Conservation (phyloP, 164 flowering plant genomes). For the Liriodendron chinense region DNA sequence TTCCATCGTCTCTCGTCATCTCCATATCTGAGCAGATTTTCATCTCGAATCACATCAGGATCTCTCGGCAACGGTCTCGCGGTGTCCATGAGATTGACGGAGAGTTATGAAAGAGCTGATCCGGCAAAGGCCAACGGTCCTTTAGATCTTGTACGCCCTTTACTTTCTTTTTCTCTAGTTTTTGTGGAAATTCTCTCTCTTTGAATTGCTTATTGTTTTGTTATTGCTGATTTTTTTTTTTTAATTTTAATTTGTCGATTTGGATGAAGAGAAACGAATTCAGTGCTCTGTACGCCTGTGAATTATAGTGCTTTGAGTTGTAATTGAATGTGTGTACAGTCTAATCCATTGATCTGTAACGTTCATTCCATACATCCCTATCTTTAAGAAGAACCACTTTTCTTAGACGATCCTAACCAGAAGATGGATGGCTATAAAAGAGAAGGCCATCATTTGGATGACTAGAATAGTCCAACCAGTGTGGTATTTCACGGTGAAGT, state of each 20-base stretch:
- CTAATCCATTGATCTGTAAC: too few species aligned
- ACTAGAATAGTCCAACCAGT: too few species aligned
- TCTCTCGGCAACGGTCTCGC: background rate
- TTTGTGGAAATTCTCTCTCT: background rate
- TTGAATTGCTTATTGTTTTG: background rate
- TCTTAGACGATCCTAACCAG: too few species aligned
- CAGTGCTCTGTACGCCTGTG: background rate
- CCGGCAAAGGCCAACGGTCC: slow-evolving; percentile 16
- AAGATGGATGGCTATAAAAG: too few species aligned
- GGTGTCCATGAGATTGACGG: slow-evolving; percentile 22
- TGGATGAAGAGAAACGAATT: background rate
- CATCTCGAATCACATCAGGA: background rate
- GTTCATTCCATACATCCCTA: too few species aligned
- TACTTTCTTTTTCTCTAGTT: background rate
- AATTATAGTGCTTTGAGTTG: background rate
- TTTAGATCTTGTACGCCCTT: slow-evolving; percentile 11
- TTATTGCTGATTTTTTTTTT: too few species aligned
- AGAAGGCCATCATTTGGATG: too few species aligned
- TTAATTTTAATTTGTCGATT: too few species aligned
- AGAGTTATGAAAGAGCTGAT: slow-evolving; percentile 7
- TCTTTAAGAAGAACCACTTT: too few species aligned
- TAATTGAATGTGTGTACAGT: too few species aligned
- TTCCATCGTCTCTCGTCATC: slow-evolving; percentile 14
- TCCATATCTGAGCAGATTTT: slow-evolving; percentile 5
- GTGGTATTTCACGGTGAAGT: too few species aligned